Conservation (phyloP, 345 rosid genomes). For the Hevea brasiliensis region DNA sequence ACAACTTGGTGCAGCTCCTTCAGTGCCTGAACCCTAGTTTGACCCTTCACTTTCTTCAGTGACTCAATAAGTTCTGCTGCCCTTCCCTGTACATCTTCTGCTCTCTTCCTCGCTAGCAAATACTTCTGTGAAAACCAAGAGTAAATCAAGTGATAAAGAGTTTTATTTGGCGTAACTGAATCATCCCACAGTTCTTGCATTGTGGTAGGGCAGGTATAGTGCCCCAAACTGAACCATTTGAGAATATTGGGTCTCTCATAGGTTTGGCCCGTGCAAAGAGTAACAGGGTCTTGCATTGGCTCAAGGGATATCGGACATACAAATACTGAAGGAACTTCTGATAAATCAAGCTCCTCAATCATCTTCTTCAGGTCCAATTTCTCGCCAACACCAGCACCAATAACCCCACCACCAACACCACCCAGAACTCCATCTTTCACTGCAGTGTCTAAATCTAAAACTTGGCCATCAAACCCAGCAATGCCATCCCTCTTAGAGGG, state of each 20-base stretch:
- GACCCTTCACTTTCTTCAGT: constrained; percentile 64
- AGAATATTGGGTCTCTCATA: constrained; percentile 67
- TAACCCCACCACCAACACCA: constrained; percentile 34
- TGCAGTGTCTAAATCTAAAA: constrained; percentile 65
- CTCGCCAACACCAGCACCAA: constrained; percentile 34
- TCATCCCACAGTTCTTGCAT: constrained; percentile 84
- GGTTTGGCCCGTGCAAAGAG: constrained; percentile 78
- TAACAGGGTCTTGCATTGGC: constrained; percentile 76
- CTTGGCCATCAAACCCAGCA: constrained; percentile 47
- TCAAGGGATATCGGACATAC: constrained; percentile 76
- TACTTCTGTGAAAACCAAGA: constrained; percentile 68
- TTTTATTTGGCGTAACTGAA: constrained; percentile 57
- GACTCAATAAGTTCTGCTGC: constrained; percentile 51
- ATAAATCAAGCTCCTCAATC: constrained; percentile 56
- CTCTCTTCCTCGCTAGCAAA: constrained; percentile 56
- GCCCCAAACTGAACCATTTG: constrained; percentile 70
- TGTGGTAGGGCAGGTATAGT: constrained; percentile 67
- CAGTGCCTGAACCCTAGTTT: constrained; percentile 60
- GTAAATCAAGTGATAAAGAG: constrained; percentile 58
- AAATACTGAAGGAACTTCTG: constrained; percentile 62
- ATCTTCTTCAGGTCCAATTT: constrained; percentile 64
- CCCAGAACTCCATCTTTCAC: constrained; percentile 67
- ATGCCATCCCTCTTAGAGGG: constrained; percentile 41
- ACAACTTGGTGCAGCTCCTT: constrained; percentile 64
- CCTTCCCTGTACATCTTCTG: constrained; percentile 66